phyloP scores from a whole-genome alignment of 306 rosid genomes.

The Boehmeria nivea region DNA sequence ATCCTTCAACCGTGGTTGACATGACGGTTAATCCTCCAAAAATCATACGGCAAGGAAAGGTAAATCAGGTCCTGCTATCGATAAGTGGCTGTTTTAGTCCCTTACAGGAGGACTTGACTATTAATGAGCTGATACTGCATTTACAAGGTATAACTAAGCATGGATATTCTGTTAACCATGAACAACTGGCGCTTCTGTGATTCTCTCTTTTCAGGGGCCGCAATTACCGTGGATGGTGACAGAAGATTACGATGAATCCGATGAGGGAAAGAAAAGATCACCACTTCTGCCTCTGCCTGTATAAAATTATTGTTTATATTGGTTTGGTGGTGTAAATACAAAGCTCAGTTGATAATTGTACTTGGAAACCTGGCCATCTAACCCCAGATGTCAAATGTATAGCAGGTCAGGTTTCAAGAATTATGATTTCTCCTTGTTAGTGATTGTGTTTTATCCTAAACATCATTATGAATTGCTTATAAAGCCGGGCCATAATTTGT shows the following conservation, averaged over 20 bases:
- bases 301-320: slow-evolving; percentile 23
- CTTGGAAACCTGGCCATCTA: too few species aligned
- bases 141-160: background rate
- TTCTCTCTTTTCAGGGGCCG: slow-evolving; percentile 53
- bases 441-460: too few species aligned
- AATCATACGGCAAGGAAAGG: slow-evolving; percentile 87
- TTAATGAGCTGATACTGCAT: background rate
- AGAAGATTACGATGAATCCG: slow-evolving; percentile 35
- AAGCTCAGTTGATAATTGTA: too few species aligned
- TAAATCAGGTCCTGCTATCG: slow-evolving; percentile 11
- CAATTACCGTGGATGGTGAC: slow-evolving; percentile 63
- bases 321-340: slow-evolving; percentile 3
- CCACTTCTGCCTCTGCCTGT: slow-evolving; percentile 31
- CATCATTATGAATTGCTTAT: too few species aligned
- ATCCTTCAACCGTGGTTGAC: slow-evolving; percentile 93
- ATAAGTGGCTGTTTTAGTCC: background rate
- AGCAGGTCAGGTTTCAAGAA: too few species aligned
- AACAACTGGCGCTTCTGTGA: background rate
- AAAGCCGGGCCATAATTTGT: too few species aligned
- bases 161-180: background rate
- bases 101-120: background rate
- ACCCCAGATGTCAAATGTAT: too few species aligned
- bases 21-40: slow-evolving; percentile 72
- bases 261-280: slow-evolving; percentile 17
- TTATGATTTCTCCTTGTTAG: too few species aligned